Conservation (phyloP, 768 basidiomycete species). For the Phylloporus arenicola region DNA sequence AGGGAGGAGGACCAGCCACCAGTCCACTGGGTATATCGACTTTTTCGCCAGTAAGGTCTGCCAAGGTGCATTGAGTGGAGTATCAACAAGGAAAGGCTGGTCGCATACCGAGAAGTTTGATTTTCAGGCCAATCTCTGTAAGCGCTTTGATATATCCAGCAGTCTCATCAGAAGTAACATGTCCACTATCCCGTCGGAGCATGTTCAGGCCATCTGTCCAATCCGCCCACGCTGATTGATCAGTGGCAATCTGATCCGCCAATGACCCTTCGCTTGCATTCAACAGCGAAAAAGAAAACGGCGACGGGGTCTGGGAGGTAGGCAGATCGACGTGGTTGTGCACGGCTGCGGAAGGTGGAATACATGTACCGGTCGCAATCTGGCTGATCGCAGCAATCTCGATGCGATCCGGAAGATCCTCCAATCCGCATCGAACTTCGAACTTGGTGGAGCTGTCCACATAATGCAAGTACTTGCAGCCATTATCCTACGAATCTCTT, state of each 20-base stretch:
- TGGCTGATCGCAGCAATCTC: conserved; percentile 78
- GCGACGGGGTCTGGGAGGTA: conserved; percentile 52
- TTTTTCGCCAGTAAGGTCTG: conserved; percentile 84
- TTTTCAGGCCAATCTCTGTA: conserved; percentile 89
- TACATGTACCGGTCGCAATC: conserved; percentile 70
- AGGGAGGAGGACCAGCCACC: conserved; percentile 70
- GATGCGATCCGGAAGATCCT: conserved; percentile 83
- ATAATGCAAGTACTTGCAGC: conserved; percentile 77
- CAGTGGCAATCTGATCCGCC: conserved; percentile 74
- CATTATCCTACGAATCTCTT: conserved; percentile 54
- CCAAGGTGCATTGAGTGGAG: background rate
- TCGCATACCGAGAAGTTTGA: conserved; percentile 74
- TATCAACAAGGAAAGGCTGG: background rate
- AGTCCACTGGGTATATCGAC: conserved; percentile 84
- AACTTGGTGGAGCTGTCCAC: conserved; percentile 79
- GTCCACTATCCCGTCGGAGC: conserved; percentile 75
- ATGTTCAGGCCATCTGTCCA: conserved; percentile 94
- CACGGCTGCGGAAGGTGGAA: conserved; percentile 58
- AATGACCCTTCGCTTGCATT: conserved; percentile 65
- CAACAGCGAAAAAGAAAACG: conserved; percentile 73
- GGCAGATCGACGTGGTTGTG: conserved; percentile 59
- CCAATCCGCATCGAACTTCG: conserved; percentile 71
- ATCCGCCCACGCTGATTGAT: conserved; percentile 80
- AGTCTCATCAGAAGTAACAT: conserved; percentile 80
- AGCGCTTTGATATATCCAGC: conserved; percentile 80